Conservation (phyloP, 257 asterid species). For the Fraxinus pennsylvanica region DNA sequence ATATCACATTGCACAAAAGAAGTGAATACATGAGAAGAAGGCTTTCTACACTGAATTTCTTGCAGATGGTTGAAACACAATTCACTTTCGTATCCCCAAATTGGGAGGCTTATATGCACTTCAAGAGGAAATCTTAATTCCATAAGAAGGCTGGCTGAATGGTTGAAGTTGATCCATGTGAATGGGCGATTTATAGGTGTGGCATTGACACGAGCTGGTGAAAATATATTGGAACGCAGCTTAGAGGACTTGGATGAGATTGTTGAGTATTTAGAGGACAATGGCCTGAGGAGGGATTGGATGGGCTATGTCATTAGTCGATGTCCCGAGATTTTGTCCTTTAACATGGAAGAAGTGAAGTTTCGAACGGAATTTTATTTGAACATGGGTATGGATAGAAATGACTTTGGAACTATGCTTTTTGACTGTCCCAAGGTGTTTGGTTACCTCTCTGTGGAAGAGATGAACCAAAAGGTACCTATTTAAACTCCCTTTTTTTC, state of each 20-base stretch:
- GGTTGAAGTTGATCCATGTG: slow-evolving; percentile 75
- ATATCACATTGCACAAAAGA: not conserved
- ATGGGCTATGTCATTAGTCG: slow-evolving; percentile 80
- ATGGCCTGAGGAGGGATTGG: slow-evolving; percentile 86
- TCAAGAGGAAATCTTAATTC: slow-evolving; percentile 68
- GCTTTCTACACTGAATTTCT: slow-evolving; percentile 6
- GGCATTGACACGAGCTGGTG: slow-evolving; percentile 59
- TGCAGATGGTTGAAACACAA: slow-evolving; percentile 97
- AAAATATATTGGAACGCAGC: slow-evolving; percentile 47
- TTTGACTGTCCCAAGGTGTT: slow-evolving; percentile 88
- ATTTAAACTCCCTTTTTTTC: not conserved
- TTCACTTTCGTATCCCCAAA: slow-evolving; percentile 79
- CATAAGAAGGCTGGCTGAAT: slow-evolving; percentile 57
- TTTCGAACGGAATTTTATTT: slow-evolving; percentile 59
- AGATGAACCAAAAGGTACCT: slow-evolving; percentile 88
- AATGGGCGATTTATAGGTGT: slow-evolving; percentile 87
- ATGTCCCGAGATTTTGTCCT: slow-evolving; percentile 77
- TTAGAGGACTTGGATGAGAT: slow-evolving; percentile 66
- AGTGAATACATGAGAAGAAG: not conserved
- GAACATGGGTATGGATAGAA: slow-evolving; percentile 72
- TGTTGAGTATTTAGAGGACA: slow-evolving; percentile 58
- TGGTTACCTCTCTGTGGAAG: slow-evolving; percentile 80
- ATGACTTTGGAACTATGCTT: slow-evolving; percentile 94
- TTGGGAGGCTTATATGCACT: slow-evolving; percentile 71
- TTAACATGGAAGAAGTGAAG: slow-evolving; percentile 71